Percentiles rank a stretch among this genome's conserved stretches.
These are phyloP conservation scores for Catharanthus roseus DNA, from an alignment of 257 asterid species.

Conservation along the genomic window DNA sequence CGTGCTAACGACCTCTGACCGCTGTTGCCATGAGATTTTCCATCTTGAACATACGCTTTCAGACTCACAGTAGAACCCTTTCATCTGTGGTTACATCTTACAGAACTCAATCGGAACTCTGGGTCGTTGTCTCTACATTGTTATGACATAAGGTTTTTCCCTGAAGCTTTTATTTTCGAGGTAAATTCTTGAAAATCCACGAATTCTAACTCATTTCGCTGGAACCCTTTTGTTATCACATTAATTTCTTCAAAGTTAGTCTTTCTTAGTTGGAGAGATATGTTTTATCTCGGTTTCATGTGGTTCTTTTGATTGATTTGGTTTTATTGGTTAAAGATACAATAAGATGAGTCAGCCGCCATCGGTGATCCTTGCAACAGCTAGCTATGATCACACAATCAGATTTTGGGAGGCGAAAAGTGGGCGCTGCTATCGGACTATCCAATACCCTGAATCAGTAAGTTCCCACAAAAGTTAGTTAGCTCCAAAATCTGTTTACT, in stretches of 20 bases:
- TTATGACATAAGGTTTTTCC: slow-evolving; percentile 1
- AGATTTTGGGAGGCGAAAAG: slow-evolving; percentile 96
- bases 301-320: neutral
- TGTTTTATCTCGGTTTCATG: neutral
- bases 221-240: slow-evolving; percentile 10
- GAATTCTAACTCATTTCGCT: neutral
- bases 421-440: slow-evolving; percentile 84
- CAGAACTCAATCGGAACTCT: neutral
- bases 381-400: slow-evolving; percentile 98
- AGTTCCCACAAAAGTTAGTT: slow-evolving; percentile 7
- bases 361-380: slow-evolving; percentile 90
- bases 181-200: slow-evolving; percentile 9
- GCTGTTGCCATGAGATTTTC: neutral
- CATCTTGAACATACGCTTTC: neutral
- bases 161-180: neutral
- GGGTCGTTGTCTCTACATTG: neutral
- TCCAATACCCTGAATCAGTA: slow-evolving; percentile 96
- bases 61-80: neutral
- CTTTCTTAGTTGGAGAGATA: neutral
- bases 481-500: neutral
- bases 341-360: slow-evolving; percentile 81
- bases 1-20: neutral
- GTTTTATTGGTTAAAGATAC: slow-evolving; percentile 5
- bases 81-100: too few species aligned
- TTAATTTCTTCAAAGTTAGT: neutral